A percentile compares a stretch with the other conserved stretches of the same genome.
Evolutionary conservation across 164 flowering plant species (phyloP).

Genomic region (Magnolia kwangsiensis): DNA sequence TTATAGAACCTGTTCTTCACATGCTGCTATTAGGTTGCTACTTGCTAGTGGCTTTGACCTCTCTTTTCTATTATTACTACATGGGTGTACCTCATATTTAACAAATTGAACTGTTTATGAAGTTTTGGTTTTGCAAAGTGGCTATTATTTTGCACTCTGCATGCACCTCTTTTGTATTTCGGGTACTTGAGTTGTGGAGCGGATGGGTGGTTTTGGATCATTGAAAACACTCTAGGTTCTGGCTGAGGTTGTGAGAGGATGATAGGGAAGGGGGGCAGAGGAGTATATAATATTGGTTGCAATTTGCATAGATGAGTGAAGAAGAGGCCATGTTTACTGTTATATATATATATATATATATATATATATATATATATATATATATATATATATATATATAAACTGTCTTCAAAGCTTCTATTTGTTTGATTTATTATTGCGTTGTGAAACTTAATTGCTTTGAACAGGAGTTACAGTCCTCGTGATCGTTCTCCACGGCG

Average conservation of each 20-base stretch:
- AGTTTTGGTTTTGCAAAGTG: neutral
- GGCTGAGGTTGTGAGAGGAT: too few relatives aligned
- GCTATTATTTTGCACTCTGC: neutral
- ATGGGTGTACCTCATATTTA: neutral
- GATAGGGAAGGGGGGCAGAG: too few relatives aligned
- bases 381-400: too few relatives aligned
- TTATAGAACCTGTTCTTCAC: neutral
- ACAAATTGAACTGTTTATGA: neutral
- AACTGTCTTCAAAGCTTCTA: neutral
- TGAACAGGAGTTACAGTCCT: slow-evolving; percentile 79
- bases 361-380: too few relatives aligned
- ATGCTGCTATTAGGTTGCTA: neutral
- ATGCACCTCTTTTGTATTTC: too few relatives aligned
- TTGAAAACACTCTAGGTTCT: too few relatives aligned
- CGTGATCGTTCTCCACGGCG: slow-evolving; percentile 70
- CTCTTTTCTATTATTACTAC: neutral
- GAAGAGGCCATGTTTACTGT: neutral
- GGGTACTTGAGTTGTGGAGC: too few relatives aligned
- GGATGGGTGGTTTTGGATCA: too few relatives aligned
- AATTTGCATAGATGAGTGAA: too few relatives aligned
- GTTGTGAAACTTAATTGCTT: neutral
- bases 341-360: too few relatives aligned
- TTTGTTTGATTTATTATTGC: neutral
- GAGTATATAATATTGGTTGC: too few relatives aligned
- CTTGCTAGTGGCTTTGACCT: neutral